Evolutionary conservation across 108 stramenopile genomes (phyloP).

Genomic region (Tribonema minus): DNA sequence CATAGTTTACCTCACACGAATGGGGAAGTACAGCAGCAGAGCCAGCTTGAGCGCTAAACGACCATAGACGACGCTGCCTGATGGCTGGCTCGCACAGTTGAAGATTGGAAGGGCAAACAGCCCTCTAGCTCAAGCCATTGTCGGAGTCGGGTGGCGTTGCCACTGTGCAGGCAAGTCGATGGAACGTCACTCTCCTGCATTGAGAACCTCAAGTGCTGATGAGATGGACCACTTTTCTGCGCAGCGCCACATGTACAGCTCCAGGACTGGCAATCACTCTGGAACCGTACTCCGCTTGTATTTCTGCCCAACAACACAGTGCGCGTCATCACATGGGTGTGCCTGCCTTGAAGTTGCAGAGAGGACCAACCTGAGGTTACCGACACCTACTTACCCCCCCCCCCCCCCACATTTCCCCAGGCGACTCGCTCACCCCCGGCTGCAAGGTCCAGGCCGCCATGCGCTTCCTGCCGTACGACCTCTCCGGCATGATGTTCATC

Average conservation of each 20-base stretch:
- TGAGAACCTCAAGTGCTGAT: too few species aligned
- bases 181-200: too few species aligned
- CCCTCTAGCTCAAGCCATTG: too few species aligned
- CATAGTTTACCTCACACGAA: not conserved
- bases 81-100: not conserved
- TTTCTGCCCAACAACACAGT: not conserved
- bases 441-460: slow-evolving; percentile 4
- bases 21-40: too few species aligned
- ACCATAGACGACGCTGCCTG: not conserved
- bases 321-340: not conserved
- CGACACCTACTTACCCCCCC: not conserved
- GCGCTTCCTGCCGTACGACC: slow-evolving; percentile 12
- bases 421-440: slow-evolving; percentile 18
- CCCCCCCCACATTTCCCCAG: not conserved
- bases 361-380: not conserved
- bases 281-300: not conserved
- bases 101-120: too few species aligned
- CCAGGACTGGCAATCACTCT: not conserved
- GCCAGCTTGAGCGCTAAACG: not conserved
- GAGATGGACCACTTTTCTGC: too few species aligned
- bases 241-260: too few species aligned
- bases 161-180: too few species aligned
- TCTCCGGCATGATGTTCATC: slow-evolving; percentile 21
- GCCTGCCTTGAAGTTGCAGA: not conserved
- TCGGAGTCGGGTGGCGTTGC: too few species aligned